Evolutionary conservation across 1,284 basidiomycete species (phyloP), one percentile per base, ranked within the genome.

Genomic region (Ustilago loliicola): DNA sequence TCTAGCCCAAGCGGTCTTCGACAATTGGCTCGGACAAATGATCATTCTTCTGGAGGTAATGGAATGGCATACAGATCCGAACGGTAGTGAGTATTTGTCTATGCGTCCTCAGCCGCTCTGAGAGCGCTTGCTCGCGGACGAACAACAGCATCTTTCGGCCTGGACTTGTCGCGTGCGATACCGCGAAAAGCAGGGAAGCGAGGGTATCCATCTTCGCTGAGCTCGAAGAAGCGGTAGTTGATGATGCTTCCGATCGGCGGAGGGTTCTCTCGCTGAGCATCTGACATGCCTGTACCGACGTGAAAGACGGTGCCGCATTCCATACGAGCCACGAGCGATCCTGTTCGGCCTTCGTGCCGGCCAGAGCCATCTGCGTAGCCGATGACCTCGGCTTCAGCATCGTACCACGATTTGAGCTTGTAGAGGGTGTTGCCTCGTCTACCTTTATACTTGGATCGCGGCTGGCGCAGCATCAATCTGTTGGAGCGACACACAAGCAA

Each of bases 331-430:
- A 89, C 89, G 29, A 92, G 83, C 6, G 91, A 88, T 17, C 91
- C 91, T 1, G 88, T 89, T 25, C 88, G 85, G 13, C 89, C 90
- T 48, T 87, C 86, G 80, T 91, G 87, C 75, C 88, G 89, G 8
- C 90, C 91, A 25, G 90, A 90, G 9, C 91, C 91, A 15, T 88
- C 86, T 17, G 88, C 88, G 79, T 92, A 89, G 0, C 90, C 91
- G 7, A 89, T 89, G 4, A 92, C 90, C 45, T 89, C 83, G 8
- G 91, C 91, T 80, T 92, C 91, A 6, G 90, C 91, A 74, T 92
- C 91, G 79, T 90, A 90, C 84, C 91, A 91, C 1, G 90, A 90
- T 89, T 92, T 92, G 84, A 91, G 88, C 82, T 92, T 92, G 55
- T 91, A 86, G 5, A 92, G 85, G 2, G 90, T 89, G 2, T 82